A percentile compares a stretch with the other conserved stretches of the same genome.
Evolutionary conservation across 495 filamentous ascomycete species (phyloP).

Genomic region (Friedmanniomyces endolithicus): DNA sequence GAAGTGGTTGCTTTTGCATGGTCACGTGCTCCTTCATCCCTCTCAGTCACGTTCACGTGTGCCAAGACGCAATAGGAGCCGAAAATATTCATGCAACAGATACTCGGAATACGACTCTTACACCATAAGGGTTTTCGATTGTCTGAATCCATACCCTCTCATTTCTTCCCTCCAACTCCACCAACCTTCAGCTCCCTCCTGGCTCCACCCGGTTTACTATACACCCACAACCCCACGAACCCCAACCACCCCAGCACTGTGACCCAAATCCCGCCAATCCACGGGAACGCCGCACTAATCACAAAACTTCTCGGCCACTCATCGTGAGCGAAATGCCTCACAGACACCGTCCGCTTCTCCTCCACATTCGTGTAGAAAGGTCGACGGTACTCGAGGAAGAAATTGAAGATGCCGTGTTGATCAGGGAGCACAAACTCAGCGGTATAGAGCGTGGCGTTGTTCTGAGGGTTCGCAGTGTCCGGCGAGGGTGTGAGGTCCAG

Average conservation of each 20-base stretch:
- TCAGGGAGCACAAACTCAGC: conserved; percentile 72
- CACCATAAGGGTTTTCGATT: no score
- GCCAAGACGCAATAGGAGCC: no score
- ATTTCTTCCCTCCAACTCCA: neutral
- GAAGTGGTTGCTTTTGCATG: no score
- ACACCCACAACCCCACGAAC: conserved; percentile 85
- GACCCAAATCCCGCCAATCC: conserved; percentile 78
- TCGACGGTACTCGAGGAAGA: conserved; percentile 89
- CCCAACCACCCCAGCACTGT: conserved; percentile 73
- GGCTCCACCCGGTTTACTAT: conserved; percentile 35
- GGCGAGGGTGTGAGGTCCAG: conserved; percentile 50
- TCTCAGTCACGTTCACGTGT: no score
- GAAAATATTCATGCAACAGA: no score
- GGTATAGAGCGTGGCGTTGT: conserved; percentile 61
- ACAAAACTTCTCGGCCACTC: conserved; percentile 86
- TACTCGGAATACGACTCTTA: no score
- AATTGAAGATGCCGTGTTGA: conserved; percentile 97
- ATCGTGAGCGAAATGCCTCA: conserved; percentile 91
- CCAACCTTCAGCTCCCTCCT: conserved; percentile 45
- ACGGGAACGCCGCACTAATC: conserved; percentile 87
- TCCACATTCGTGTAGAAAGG: conserved; percentile 82
- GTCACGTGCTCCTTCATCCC: no score
- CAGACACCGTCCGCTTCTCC: conserved; percentile 88
- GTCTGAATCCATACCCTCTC: no score
- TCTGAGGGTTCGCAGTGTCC: conserved; percentile 31